Percentiles rank a stretch among this genome's conserved stretches.
These are phyloP conservation scores for Rhodotorula sp. DNA, from an alignment of 1,284 basidiomycete species.

Conservation along the genomic window DNA sequence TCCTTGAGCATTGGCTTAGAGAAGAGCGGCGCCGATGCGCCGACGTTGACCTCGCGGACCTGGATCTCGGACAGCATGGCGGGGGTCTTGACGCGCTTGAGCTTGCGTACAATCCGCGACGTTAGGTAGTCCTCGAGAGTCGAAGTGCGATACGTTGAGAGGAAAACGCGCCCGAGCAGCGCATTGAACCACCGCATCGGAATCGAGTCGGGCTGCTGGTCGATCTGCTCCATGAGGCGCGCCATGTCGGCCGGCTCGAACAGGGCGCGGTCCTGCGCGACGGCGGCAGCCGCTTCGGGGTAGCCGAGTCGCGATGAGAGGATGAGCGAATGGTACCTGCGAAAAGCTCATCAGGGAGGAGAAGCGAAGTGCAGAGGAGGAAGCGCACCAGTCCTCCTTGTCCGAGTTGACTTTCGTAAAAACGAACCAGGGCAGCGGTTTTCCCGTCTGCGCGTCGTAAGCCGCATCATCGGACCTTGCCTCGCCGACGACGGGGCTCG, in stretches of 20 bases:
- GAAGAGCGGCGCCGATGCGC: conserved; percentile 69
- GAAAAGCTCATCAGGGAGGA: neutral
- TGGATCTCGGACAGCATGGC: conserved; percentile 80
- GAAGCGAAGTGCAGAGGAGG: neutral
- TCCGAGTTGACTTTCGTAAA: conserved; percentile 79
- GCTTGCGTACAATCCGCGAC: conserved; percentile 85
- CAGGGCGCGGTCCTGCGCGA: conserved; percentile 55
- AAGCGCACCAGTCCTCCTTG: conserved; percentile 72
- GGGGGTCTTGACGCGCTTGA: conserved; percentile 85
- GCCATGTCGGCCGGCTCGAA: conserved; percentile 82
- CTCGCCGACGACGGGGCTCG: conserved; percentile 53
- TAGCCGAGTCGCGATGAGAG: conserved; percentile 63
- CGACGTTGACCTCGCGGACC: conserved; percentile 86
- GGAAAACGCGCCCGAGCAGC: conserved; percentile 85
- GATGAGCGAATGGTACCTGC: conserved; percentile 73
- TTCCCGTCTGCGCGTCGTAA: conserved; percentile 34
- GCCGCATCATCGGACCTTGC: conserved; percentile 53
- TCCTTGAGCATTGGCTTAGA: conserved; percentile 98
- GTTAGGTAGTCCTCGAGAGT: conserved; percentile 66
- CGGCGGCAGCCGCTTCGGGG: conserved; percentile 24
- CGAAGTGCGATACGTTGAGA: conserved; percentile 70
- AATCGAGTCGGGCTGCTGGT: conserved; percentile 89
- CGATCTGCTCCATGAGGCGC: conserved; percentile 76
- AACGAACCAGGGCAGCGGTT: conserved; percentile 75
- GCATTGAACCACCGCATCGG: conserved; percentile 97